Evolutionary conservation across 257 asterid genomes (phyloP).

Genomic region (Solanum pimpinellifolium): DNA sequence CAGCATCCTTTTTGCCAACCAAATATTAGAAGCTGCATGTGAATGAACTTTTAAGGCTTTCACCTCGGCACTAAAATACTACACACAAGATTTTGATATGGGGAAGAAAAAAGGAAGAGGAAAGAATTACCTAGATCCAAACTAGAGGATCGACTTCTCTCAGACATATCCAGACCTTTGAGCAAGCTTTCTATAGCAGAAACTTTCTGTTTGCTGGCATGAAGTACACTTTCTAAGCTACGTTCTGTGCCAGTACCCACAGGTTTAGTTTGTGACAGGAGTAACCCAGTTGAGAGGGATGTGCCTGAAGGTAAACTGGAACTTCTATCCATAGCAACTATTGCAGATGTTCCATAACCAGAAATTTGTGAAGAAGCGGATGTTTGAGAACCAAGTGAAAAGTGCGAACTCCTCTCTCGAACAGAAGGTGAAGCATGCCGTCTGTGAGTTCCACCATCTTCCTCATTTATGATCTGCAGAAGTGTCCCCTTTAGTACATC

Average conservation of each 20-base stretch:
- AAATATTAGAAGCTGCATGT: not conserved
- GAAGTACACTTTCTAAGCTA: slow-evolving; percentile 90
- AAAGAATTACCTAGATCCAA: slow-evolving; percentile 88
- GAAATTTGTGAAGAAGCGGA: slow-evolving; percentile 58
- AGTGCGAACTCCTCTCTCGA: slow-evolving; percentile 72
- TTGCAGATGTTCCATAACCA: slow-evolving; percentile 97
- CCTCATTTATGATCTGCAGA: slow-evolving; percentile 77
- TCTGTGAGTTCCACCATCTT: slow-evolving; percentile 94
- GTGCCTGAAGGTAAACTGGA: slow-evolving; percentile 57
- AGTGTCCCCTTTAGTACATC: slow-evolving; percentile 6
- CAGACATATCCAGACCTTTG: slow-evolving; percentile 76
- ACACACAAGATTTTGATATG: not conserved
- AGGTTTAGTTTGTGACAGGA: slow-evolving; percentile 65
- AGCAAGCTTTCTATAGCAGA: slow-evolving; percentile 98
- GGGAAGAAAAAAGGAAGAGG: slow-evolving; percentile 13
- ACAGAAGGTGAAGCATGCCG: slow-evolving; percentile 95
- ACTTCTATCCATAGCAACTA: slow-evolving; percentile 94
- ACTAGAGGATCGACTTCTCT: slow-evolving; percentile 79
- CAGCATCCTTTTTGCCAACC: not conserved
- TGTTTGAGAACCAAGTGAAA: slow-evolving; percentile 48
- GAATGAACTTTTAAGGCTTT: not conserved
- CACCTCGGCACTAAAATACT: not conserved
- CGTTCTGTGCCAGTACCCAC: slow-evolving; percentile 64
- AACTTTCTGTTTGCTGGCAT: slow-evolving; percentile 95
- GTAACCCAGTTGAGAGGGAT: slow-evolving; percentile 62